Conservation (phyloP, 2,329 filamentous ascomycete species). For the Dendrostoma leiphaemia region DNA sequence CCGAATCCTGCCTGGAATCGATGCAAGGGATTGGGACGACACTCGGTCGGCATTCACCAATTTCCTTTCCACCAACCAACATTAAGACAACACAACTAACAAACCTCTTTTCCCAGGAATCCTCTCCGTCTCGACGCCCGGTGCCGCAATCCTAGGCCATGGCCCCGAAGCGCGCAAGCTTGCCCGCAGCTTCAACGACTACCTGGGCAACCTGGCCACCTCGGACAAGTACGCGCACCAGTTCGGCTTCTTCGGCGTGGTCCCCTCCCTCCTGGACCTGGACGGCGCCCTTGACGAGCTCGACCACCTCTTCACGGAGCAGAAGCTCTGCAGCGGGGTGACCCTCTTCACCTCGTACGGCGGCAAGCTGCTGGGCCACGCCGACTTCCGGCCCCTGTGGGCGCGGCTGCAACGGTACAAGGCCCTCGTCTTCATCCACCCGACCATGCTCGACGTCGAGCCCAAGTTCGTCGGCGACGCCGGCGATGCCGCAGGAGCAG, state of each 20-base stretch:
- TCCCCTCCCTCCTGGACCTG: conserved; percentile 26
- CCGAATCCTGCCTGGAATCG: conserved; percentile 11
- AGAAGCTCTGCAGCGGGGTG: conserved; percentile 24
- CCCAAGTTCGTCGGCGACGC: conserved; percentile 18
- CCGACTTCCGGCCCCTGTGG: conserved; percentile 26
- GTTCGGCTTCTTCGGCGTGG: conserved; percentile 26
- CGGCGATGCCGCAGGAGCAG: too few relatives aligned
- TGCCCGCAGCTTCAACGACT: conserved; percentile 11
- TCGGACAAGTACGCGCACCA: not conserved
- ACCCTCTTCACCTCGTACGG: conserved; percentile 26
- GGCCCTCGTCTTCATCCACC: conserved; percentile 27
- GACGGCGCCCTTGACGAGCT: conserved; percentile 25
- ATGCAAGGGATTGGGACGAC: conserved; percentile 11
- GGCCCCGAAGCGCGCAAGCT: conserved; percentile 8
- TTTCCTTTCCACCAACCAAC: conserved; percentile 29
- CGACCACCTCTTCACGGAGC: conserved; percentile 22
- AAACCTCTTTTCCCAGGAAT: conserved; percentile 28
- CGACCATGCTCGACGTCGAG: conserved; percentile 17
- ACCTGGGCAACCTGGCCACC: conserved; percentile 6
- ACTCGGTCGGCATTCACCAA: not conserved
- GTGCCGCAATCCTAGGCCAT: conserved; percentile 10
- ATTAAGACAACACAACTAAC: not conserved
- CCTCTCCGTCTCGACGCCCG: conserved; percentile 15
- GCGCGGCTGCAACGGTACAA: conserved; percentile 22
- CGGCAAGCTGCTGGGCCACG: conserved; percentile 23